phyloP scores from a whole-genome alignment of 495 filamentous ascomycete species.

The Acidiella bohemica region DNA sequence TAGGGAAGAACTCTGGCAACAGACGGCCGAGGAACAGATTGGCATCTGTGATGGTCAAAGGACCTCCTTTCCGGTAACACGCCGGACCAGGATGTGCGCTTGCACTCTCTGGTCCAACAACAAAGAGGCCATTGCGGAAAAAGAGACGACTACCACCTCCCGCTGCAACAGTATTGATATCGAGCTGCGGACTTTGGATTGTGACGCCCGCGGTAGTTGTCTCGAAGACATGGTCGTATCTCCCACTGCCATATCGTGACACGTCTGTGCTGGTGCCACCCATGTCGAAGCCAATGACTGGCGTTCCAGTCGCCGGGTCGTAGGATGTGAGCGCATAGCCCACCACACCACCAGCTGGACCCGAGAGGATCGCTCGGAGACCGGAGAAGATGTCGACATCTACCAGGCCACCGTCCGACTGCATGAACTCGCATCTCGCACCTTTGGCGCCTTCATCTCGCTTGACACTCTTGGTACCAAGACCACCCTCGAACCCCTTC shows the following conservation, averaged over 20 bases:
- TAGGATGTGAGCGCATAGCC: constrained; percentile 91
- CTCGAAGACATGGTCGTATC: constrained; percentile 94
- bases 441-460: constrained; percentile 40
- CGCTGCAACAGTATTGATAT: constrained; percentile 96
- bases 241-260: constrained; percentile 72
- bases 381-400: constrained; percentile 65
- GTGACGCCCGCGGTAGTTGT: constrained; percentile 93
- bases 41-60: constrained; percentile 85
- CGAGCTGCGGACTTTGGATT: constrained; percentile 87
- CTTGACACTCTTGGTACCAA: constrained; percentile 55
- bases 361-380: constrained; percentile 62
- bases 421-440: constrained; percentile 73
- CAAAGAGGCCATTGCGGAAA: constrained; percentile 85
- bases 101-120: constrained; percentile 91
- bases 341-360: constrained; percentile 64
- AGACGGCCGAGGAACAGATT: constrained; percentile 82
- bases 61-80: constrained; percentile 89
- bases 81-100: constrained; percentile 87
- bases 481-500: constrained; percentile 54
- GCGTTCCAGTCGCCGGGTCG: constrained; percentile 70
- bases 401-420: constrained; percentile 68
- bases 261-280: constrained; percentile 91
- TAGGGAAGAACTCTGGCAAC: constrained; percentile 88
- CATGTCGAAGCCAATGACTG: constrained; percentile 97
- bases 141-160: constrained; percentile 83